phyloP scores from a whole-genome alignment of 495 filamentous ascomycete genomes.

The Cercophora sp. region DNA sequence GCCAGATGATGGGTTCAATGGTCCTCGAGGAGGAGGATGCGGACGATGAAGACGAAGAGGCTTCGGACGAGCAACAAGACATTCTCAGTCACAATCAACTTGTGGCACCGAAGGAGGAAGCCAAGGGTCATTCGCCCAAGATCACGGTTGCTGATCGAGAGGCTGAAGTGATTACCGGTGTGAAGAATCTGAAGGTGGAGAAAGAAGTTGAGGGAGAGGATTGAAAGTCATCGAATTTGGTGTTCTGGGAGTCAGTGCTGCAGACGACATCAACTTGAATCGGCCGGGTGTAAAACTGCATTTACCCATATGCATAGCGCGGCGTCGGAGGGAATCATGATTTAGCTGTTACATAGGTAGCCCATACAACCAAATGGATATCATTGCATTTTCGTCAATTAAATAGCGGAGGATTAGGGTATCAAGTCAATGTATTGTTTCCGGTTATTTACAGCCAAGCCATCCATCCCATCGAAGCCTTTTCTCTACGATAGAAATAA shows the following conservation, averaged over 20 bases:
- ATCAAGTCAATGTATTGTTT: too few relatives aligned
- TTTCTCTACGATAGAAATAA: too few relatives aligned
- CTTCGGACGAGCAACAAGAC: slow-evolving; percentile 29
- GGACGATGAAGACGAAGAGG: slow-evolving; percentile 34
- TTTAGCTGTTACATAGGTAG: not conserved
- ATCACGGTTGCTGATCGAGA: slow-evolving; percentile 32
- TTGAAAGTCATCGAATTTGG: not conserved
- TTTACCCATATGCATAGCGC: slow-evolving; percentile 27
- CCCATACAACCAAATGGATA: too few relatives aligned
- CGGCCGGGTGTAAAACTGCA: too few relatives aligned
- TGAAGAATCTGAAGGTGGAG: slow-evolving; percentile 40
- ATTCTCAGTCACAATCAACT: slow-evolving; percentile 32
- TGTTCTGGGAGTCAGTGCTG: too few relatives aligned
- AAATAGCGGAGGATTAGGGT: too few relatives aligned
- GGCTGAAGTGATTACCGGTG: slow-evolving; percentile 49
- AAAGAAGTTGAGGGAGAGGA: slow-evolving; percentile 18
- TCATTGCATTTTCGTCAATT: too few relatives aligned
- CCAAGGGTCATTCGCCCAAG: slow-evolving; percentile 4
- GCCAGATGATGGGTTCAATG: slow-evolving; percentile 18
- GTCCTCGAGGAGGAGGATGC: slow-evolving; percentile 30
- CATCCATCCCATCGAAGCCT: too few relatives aligned
- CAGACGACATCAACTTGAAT: too few relatives aligned
- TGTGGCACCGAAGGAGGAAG: not conserved
- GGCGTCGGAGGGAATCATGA: slow-evolving; percentile 15
- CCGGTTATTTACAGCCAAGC: too few relatives aligned